Conservation (phyloP, 139 green algal species). For the Asterochloris sp. region DNA sequence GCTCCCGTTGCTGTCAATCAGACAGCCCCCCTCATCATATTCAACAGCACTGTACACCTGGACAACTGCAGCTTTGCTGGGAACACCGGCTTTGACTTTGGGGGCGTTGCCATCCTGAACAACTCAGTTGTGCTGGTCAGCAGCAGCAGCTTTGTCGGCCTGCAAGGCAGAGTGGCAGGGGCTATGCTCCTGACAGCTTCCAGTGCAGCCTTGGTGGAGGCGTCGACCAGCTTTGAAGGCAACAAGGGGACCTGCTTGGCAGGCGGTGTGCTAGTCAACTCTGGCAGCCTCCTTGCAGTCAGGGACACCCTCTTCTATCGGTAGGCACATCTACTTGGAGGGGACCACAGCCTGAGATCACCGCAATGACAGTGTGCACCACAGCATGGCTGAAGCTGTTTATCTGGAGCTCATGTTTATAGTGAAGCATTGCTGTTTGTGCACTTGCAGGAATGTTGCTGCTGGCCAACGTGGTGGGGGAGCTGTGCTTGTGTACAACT, state of each 20-base stretch:
- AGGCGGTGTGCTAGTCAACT: slow-evolving; percentile 14
- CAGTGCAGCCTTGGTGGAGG: slow-evolving; percentile 3
- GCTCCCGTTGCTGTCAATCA: neutral
- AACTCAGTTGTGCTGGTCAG: slow-evolving; percentile 1
- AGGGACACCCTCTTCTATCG: too few species aligned
- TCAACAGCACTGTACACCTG: slow-evolving; percentile 12
- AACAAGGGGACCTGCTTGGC: slow-evolving; percentile 13
- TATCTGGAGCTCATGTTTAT: too few species aligned
- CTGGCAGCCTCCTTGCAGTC: neutral
- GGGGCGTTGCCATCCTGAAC: neutral
- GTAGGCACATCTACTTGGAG: too few species aligned
- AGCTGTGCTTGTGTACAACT: slow-evolving; percentile 2
- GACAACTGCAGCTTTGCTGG: neutral
- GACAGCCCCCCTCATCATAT: slow-evolving; percentile 11
- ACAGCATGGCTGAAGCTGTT: too few species aligned
- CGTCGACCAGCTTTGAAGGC: neutral
- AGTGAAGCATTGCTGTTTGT: neutral
- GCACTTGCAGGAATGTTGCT: neutral
- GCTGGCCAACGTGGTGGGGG: slow-evolving; percentile 1
- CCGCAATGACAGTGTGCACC: too few species aligned
- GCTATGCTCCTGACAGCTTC: neutral
- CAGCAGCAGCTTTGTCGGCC: neutral
- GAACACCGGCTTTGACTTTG: slow-evolving; percentile 11
- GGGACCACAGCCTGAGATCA: too few species aligned
- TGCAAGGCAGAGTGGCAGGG: neutral